phyloP scores from a whole-genome alignment of 1,284 basidiomycete species.

The Xerocomus amazonicus region DNA sequence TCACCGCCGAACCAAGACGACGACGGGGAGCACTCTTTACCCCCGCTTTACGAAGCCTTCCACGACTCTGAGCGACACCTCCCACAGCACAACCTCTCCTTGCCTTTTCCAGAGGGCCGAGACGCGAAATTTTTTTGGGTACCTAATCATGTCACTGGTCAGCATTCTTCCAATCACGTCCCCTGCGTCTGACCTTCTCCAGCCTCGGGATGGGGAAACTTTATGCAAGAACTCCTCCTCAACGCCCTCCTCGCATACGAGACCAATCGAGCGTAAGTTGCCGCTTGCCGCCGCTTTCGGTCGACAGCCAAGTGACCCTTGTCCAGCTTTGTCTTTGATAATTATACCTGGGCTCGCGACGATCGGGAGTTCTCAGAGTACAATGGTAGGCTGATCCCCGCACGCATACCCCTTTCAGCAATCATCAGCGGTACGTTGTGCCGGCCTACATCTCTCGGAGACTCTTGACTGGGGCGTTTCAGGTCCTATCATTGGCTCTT shows the following conservation, averaged over 20 bases:
- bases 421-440: conserved; percentile 36
- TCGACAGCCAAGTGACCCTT: conserved; percentile 6
- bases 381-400: conserved; percentile 40
- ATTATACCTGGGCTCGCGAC: conserved; percentile 38
- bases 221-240: conserved; percentile 52
- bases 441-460: not conserved
- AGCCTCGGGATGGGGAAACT: conserved; percentile 58
- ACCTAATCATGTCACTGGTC: conserved; percentile 47
- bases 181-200: conserved; percentile 23
- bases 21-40: conserved; percentile 22
- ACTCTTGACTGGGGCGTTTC: conserved; percentile 3
- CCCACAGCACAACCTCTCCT: conserved; percentile 43
- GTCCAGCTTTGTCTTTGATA: conserved; percentile 39
- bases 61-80: conserved; percentile 43
- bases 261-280: conserved; percentile 45
- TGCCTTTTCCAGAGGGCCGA: conserved; percentile 41
- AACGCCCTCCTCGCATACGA: conserved; percentile 48
- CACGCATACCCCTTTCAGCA: conserved; percentile 42
- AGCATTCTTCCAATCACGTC: conserved; percentile 6
- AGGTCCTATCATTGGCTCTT: conserved; percentile 39
- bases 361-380: conserved; percentile 33
- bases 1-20: conserved; percentile 3
- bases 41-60: conserved; percentile 47
- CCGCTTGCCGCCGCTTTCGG: not conserved
- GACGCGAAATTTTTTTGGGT: conserved; percentile 46